Evolutionary conservation across 768 basidiomycete species (phyloP).

Genomic region (Pisolithus marmoratus): DNA sequence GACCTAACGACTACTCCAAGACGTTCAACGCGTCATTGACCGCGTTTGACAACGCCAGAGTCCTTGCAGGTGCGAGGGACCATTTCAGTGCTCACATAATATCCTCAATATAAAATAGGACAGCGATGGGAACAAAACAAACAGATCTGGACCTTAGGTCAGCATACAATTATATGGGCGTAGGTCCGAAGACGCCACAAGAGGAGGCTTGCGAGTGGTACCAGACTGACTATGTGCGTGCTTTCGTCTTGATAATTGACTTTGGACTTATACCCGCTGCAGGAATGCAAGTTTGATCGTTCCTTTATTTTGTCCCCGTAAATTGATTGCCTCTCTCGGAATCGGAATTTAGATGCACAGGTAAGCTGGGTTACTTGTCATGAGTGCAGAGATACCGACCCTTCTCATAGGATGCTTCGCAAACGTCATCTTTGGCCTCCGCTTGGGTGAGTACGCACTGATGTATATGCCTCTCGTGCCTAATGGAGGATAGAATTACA

Average conservation of each 20-base stretch:
- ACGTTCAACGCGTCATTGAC: not conserved
- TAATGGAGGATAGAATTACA: slow-evolving; percentile 44
- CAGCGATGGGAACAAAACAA: slow-evolving; percentile 36
- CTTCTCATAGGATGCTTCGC: slow-evolving; percentile 52
- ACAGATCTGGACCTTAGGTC: slow-evolving; percentile 50
- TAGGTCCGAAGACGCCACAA: slow-evolving; percentile 39
- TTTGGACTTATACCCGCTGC: not conserved
- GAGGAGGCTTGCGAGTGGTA: slow-evolving; percentile 55
- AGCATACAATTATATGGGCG: slow-evolving; percentile 48
- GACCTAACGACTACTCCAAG: not conserved
- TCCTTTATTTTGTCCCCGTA: not conserved
- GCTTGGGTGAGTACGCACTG: slow-evolving; percentile 42
- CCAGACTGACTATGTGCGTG: slow-evolving; percentile 35
- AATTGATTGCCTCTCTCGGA: slow-evolving; percentile 3
- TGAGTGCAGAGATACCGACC: slow-evolving; percentile 12
- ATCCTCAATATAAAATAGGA: slow-evolving; percentile 27
- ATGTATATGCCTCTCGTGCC: not conserved
- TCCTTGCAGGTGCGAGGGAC: not conserved
- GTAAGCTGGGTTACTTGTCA: slow-evolving; percentile 5
- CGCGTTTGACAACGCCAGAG: not conserved
- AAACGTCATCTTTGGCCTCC: slow-evolving; percentile 59
- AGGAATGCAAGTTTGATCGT: slow-evolving; percentile 24
- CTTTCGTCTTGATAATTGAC: no score
- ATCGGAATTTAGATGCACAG: slow-evolving; percentile 19
- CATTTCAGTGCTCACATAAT: no score